phyloP scores from a whole-genome alignment of 2,329 filamentous ascomycete genomes.

The Metarhizium album region DNA sequence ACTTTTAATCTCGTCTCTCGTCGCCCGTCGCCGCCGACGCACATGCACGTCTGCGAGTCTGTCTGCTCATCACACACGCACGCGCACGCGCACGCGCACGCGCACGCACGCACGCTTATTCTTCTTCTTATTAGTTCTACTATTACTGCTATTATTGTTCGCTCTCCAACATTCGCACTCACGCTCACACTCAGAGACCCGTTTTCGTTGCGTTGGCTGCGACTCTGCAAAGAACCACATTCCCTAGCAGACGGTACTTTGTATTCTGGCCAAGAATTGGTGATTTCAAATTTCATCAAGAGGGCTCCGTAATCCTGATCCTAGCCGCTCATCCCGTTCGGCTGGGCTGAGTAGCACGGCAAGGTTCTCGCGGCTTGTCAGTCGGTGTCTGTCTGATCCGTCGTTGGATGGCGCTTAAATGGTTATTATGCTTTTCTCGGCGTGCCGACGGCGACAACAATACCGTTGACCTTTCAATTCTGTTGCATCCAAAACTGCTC shows the following conservation, averaged over 20 bases:
- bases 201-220: not conserved
- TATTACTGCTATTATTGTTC: too few species aligned
- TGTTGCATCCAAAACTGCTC: too few species aligned
- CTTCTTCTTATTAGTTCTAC: not conserved
- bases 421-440: too few species aligned
- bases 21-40: not conserved
- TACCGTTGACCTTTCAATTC: too few species aligned
- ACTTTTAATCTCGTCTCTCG: not conserved
- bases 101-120: not conserved
- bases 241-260: too few species aligned
- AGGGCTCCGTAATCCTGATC: not conserved
- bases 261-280: too few species aligned
- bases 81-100: not conserved
- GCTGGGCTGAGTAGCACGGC: too few species aligned
- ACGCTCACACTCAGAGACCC: not conserved
- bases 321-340: too few species aligned
- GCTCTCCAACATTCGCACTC: not conserved
- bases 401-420: too few species aligned
- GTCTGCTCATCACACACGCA: not conserved
- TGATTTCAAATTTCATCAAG: not conserved
- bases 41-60: not conserved
- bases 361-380: too few species aligned
- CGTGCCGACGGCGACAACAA: too few species aligned
- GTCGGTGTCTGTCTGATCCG: too few species aligned
- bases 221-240: not conserved